Evolutionary conservation across 257 asterid genomes (phyloP).

Genomic region (Gynochthodes officinalis): DNA sequence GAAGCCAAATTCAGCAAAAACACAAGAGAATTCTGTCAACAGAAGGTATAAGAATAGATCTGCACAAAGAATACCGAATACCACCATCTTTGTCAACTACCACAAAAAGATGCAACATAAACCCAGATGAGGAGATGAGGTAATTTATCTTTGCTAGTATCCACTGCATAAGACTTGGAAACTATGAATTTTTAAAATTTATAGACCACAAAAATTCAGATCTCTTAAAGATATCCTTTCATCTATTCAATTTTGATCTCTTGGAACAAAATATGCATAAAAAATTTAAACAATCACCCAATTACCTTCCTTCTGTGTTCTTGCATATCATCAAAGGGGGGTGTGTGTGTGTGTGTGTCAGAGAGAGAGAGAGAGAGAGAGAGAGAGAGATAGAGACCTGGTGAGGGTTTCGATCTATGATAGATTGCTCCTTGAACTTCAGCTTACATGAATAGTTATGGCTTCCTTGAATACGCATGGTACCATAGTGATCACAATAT

Average conservation of each 20-base stretch:
- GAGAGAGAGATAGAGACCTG: constrained; percentile 52
- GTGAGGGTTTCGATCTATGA: constrained; percentile 93
- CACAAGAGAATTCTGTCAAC: neutral
- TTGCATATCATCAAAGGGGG: neutral
- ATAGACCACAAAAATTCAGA: neutral
- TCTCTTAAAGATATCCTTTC: neutral
- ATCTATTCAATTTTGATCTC: neutral
- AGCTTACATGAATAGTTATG: constrained; percentile 71
- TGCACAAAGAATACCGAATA: neutral
- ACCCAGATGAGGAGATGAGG: neutral
- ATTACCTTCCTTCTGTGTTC: neutral
- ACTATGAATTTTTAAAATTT: neutral
- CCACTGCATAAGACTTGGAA: neutral
- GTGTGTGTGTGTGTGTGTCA: too few relatives aligned
- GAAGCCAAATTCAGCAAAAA: too few relatives aligned
- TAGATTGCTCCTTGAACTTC: constrained; percentile 98
- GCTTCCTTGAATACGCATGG: constrained; percentile 90
- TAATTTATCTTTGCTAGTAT: neutral
- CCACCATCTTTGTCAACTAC: neutral
- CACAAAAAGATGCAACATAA: neutral
- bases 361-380: neutral
- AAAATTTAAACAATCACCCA: neutral
- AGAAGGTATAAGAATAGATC: neutral
- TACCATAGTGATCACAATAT: constrained; percentile 94
- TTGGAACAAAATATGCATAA: neutral